Conservation (phyloP, 2,329 filamentous ascomycete genomes). For the Keithomyces neogunnii region DNA sequence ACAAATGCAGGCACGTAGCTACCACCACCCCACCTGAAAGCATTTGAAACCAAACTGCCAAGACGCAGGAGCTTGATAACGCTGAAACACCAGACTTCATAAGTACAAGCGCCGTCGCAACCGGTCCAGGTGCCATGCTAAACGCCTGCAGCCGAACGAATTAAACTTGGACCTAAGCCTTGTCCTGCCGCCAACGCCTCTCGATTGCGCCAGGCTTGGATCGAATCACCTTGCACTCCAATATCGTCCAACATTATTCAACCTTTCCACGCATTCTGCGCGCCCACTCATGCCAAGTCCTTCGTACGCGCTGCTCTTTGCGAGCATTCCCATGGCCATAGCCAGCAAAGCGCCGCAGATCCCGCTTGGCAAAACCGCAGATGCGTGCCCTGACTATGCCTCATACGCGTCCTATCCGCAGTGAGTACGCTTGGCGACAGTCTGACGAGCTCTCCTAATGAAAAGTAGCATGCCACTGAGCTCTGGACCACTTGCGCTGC, state of each 20-base stretch:
- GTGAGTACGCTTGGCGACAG: constrained; percentile 18
- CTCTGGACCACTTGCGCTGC: constrained; percentile 67
- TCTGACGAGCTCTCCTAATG: background rate
- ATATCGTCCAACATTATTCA: background rate
- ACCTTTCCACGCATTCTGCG: background rate
- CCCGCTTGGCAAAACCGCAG: constrained; percentile 15
- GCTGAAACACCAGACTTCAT: no score
- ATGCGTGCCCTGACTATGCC: constrained; percentile 32
- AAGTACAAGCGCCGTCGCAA: no score
- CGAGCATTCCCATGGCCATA: background rate
- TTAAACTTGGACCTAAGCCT: no score
- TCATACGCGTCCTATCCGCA: constrained; percentile 29
- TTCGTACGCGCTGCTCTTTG: background rate
- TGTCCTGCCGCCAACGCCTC: no score
- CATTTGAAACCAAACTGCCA: no score
- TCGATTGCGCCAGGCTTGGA: no score
- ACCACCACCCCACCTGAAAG: no score
- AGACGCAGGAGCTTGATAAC: no score
- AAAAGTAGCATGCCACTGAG: constrained; percentile 63
- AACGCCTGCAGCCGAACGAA: no score
- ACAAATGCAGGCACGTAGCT: no score
- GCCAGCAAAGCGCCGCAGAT: background rate
- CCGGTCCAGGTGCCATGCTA: no score
- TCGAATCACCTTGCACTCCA: no score
- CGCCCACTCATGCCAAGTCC: background rate